Base-by-base conservation (phyloP, 345 rosid species). In the Cardamine chenopodiifolia region DNA sequence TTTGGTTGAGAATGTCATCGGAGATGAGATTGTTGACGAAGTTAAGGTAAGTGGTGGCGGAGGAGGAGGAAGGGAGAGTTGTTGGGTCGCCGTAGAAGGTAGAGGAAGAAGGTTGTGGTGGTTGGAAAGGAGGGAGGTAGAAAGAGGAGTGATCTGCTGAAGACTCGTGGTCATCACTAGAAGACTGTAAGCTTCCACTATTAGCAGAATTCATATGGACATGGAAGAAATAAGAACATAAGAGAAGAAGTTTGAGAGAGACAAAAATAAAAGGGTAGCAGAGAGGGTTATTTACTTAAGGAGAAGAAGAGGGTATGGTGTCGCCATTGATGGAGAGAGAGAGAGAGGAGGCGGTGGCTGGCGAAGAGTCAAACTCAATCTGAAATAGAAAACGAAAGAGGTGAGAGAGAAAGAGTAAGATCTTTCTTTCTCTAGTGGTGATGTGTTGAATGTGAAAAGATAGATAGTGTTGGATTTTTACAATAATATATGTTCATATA, bases 301-400 rank as follows among this genome's bases (percentile, higher is more conserved):
- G 88, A 83, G 71, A 76, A 84, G 79, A 82, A 83, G 85, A 80
- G 81, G 76, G 85, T 82, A 85, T 85, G 83, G 89, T 50, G 72
- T 72, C 87, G 58, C 81, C 82, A 80, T 80, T 76, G 82, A 85
- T 71, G 31, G 74, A 74, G 79, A 79, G 62, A 78, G 86, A 75
- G 4, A 42, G 20, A 44, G 49, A 45, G 78, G 70, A 84, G 86
- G 77, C 80, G 88, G 84, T 88, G 88, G 93, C 85, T 82, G 97
- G 92, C 92, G 75, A 83, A 82, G 85, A 92, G 96, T 89, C 97
- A 85, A 88, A 85, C 85, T 89, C 96, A 86, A 85, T 86, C 42
- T 75, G 86, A 82, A 73, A 74, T 62, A 7, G 82, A 82, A 28
- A 65, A 77, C 60, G 17, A 17, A 45, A 45, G 20, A n/a, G 39